Evolutionary conservation across 129 eudicot genomes (phyloP).

Genomic region (Dittrichia graveolens): DNA sequence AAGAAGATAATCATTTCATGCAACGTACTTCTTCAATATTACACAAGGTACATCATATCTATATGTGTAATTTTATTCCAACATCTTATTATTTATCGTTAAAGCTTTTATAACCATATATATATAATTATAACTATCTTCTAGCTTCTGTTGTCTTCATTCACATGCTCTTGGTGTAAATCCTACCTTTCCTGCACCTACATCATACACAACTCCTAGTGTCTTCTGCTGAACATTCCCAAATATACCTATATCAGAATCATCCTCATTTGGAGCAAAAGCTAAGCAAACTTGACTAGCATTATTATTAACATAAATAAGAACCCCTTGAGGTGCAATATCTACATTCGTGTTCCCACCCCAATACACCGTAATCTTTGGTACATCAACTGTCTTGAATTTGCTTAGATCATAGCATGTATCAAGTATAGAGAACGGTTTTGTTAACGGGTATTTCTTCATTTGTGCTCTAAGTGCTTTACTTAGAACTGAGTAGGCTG

Average conservation of each 20-base stretch:
- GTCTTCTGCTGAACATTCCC: constrained; percentile 70
- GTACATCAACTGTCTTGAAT: constrained; percentile 36
- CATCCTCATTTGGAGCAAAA: constrained; percentile 57
- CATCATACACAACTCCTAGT: constrained; percentile 20
- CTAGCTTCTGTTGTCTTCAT: background rate
- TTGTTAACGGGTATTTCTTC: constrained; percentile 54
- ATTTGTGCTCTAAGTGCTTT: constrained; percentile 46
- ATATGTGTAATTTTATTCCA: no score
- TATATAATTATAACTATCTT: no score
- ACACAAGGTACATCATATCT: no score
- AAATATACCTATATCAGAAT: constrained; percentile 42
- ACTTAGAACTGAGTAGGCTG: constrained; percentile 54
- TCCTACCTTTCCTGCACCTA: constrained; percentile 7
- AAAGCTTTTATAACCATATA: no score
- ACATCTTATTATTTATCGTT: no score
- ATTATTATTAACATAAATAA: constrained; percentile 3
- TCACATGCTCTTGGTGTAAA: background rate
- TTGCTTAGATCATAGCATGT: constrained; percentile 70
- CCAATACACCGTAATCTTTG: constrained; percentile 47
- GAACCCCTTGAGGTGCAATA: constrained; percentile 36
- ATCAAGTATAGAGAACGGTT: constrained; percentile 51
- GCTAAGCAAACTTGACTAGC: constrained; percentile 52
- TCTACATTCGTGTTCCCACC: constrained; percentile 44
- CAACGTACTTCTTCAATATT: no score
- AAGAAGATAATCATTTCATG: no score